These are phyloP conservation scores for Scedosporium apiospermum DNA, from an alignment of 2,329 filamentous ascomycete genomes.

Conservation along the genomic window DNA sequence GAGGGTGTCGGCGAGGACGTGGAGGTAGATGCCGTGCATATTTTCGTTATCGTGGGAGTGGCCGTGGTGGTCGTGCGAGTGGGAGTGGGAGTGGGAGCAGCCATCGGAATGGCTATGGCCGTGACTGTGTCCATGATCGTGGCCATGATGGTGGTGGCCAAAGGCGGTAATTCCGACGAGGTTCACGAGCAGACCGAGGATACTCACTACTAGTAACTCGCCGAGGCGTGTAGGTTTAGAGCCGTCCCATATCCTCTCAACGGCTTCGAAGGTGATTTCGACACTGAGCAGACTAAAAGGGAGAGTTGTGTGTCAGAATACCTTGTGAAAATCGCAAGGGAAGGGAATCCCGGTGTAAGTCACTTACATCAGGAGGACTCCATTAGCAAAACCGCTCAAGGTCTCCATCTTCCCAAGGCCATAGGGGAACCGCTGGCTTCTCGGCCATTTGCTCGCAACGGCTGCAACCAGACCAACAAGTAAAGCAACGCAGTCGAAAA, in stretches of 20 bases:
- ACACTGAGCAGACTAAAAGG: slow-evolving; percentile 74
- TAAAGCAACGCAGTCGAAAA: slow-evolving; percentile 92
- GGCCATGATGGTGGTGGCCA: slow-evolving; percentile 53
- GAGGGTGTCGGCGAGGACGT: slow-evolving; percentile 88
- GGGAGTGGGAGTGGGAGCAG: slow-evolving; percentile 27
- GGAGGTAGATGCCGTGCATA: slow-evolving; percentile 94
- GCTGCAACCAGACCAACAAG: slow-evolving; percentile 84
- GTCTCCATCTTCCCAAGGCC: slow-evolving; percentile 97
- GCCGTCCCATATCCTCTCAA: slow-evolving; percentile 77
- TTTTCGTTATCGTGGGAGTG: slow-evolving; percentile 77
- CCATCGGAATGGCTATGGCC: slow-evolving; percentile 17
- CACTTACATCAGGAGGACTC: slow-evolving; percentile 78
- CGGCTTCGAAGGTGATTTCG: slow-evolving; percentile 91
- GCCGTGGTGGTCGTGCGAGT: slow-evolving; percentile 30
- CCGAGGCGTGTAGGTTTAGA: slow-evolving; percentile 73
- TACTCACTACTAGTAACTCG: slow-evolving; percentile 83
- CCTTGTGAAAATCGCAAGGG: neutral
- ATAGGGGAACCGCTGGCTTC: slow-evolving; percentile 81
- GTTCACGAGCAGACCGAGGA: slow-evolving; percentile 79
- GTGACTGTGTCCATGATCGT: slow-evolving; percentile 28
- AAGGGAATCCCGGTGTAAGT: neutral
- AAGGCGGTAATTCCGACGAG: slow-evolving; percentile 86
- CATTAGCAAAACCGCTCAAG: slow-evolving; percentile 90
- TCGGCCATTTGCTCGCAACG: slow-evolving; percentile 94
- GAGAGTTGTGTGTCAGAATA: neutral